Conservation (phyloP, 768 basidiomycete genomes). For the Boletales sp. region DNA sequence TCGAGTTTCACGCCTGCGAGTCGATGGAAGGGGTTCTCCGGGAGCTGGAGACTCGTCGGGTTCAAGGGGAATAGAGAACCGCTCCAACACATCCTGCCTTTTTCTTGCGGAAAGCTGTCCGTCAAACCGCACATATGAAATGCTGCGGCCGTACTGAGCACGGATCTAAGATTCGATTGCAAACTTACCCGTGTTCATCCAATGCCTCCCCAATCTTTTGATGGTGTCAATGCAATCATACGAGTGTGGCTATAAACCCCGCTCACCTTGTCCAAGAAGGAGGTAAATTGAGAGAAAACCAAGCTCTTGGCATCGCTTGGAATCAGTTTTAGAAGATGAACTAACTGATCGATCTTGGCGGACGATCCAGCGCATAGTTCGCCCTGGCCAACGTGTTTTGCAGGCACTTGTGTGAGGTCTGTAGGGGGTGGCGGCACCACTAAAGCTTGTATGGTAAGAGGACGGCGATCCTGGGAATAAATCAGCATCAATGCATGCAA, state of each 20-base stretch:
- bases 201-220: conserved; percentile 65
- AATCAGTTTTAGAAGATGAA: conserved; percentile 67
- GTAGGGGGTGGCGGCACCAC: conserved; percentile 62
- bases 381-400: conserved; percentile 37
- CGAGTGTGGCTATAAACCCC: not conserved
- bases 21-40: conserved; percentile 12
- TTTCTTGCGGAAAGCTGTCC: conserved; percentile 80
- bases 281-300: conserved; percentile 89
- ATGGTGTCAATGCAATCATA: not conserved
- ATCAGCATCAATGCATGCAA: not conserved
- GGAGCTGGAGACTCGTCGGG: conserved; percentile 24
- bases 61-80: conserved; percentile 68
- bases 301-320: conserved; percentile 73
- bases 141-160: conserved; percentile 38
- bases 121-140: conserved; percentile 78
- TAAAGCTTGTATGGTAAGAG: conserved; percentile 50
- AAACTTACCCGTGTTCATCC: conserved; percentile 56
- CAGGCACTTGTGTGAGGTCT: conserved; percentile 62
- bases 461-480: conserved; percentile 62
- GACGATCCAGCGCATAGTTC: conserved; percentile 57
- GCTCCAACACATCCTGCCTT: conserved; percentile 72
- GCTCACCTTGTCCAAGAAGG: conserved; percentile 73
- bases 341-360: conserved; percentile 81
- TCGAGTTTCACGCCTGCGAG: no score
- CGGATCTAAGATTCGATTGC: not conserved